Evolutionary conservation across 306 rosid species (phyloP).

Genomic region (Quercus gilva): DNA sequence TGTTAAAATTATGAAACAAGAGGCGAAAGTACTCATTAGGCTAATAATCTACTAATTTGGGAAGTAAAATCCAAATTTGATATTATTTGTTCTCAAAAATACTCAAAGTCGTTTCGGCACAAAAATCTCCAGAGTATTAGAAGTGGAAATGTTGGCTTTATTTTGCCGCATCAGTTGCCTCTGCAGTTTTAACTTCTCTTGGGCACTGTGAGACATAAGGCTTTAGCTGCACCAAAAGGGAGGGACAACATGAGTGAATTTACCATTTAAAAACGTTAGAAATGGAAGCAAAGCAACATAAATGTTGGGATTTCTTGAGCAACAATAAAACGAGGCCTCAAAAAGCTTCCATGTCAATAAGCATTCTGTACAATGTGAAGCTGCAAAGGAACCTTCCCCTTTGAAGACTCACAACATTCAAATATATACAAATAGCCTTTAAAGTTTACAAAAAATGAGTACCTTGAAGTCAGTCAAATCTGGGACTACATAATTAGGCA

Average conservation of each 20-base stretch:
- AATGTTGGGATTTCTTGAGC: not conserved
- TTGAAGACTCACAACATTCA: not conserved
- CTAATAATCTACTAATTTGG: not conserved
- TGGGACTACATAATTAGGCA: constrained; percentile 64
- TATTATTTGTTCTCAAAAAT: not conserved
- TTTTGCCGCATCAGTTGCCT: constrained; percentile 31
- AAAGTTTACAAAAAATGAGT: constrained; percentile 1
- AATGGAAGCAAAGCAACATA: not conserved
- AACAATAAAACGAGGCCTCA: not conserved
- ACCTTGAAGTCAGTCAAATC: constrained; percentile 59
- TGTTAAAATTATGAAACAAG: not conserved
- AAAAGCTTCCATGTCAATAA: not conserved
- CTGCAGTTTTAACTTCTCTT: constrained; percentile 23
- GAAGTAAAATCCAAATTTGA: not conserved
- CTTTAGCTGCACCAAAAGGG: constrained; percentile 39
- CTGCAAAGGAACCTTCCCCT: not conserved
- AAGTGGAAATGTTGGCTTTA: not conserved
- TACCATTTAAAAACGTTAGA: not conserved
- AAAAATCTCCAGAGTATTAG: not conserved
- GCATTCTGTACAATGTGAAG: not conserved
- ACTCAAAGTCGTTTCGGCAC: not conserved
- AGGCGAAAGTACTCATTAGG: not conserved
- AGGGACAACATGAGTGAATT: not conserved
- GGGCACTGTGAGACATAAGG: constrained; percentile 59
- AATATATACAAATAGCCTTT: not conserved